Evolutionary conservation across 352 stramenopile species (phyloP), one percentile per base, ranked within the genome.

Genomic region (Phytophthora pisi): DNA sequence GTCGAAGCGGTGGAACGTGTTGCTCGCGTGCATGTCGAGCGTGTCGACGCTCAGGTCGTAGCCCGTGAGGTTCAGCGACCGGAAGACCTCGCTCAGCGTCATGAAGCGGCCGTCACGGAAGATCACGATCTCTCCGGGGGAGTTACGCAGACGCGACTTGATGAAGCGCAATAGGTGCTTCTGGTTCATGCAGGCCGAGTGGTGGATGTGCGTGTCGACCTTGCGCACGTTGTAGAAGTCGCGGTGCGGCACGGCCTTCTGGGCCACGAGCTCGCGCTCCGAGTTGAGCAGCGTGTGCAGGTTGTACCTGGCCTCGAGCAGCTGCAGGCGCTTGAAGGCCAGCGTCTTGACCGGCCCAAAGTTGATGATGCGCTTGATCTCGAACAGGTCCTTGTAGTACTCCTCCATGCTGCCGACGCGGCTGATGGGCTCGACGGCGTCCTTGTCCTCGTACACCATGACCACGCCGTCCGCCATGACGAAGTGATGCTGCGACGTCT

Each of bases 1-100:
- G 74, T 99, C 98, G 79, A 99, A 99, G 64, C 97, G 88, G 69
- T 99, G 97, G 82, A 99, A 99, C 47, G 95, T 99, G 75, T 99
- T 99, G 84, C 98, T 98, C n/a, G 98, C 97, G 70, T 99, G 90
- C 80, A 99, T 99, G 81, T 99, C 96, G 40, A 99, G 92, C 42
- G 97, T 99, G 75, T 99, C 97, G 57, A 99, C 98, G 50, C 94
- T 99, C 51, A 99, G 79, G 72, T 99, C 96, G 75, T 99, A 99
- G 4, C 96, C 95, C 51, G 97, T 98, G 31, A 99, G 84, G 52
- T 92, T 94, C 30, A 98, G 81, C 53, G 88, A 97, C 50, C 88
- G 77, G 68, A 98, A 98, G 9, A 98, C 91, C 70, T 99, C 90
- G 61, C 87, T 96, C 28, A 99, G 84, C 34, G 98, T 99, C 81